Evolutionary conservation across 2,329 filamentous ascomycete genomes (phyloP).

Genomic region (Fusarium pininemorale): DNA sequence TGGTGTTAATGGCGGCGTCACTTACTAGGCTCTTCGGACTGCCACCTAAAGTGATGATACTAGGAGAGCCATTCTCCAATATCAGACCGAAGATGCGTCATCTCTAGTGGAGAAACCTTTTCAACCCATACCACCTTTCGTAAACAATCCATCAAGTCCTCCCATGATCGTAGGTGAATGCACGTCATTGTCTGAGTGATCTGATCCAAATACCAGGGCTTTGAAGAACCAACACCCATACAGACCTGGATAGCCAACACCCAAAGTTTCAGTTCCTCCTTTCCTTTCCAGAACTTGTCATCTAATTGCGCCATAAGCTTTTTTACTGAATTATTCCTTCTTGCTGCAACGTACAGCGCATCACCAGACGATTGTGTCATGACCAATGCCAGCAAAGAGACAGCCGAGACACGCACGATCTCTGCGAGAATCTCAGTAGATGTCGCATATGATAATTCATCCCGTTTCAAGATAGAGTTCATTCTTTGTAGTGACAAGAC

Average conservation of each 20-base stretch:
- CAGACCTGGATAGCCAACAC: slow-evolving; percentile 16
- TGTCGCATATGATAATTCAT: accelerated
- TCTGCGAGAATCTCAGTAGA: not conserved
- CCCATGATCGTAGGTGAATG: slow-evolving; percentile 1
- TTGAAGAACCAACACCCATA: not conserved
- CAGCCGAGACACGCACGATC: slow-evolving; percentile 16
- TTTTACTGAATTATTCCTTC: not conserved
- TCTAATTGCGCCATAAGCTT: not conserved
- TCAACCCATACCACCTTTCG: slow-evolving; percentile 18
- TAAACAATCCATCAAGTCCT: slow-evolving; percentile 8
- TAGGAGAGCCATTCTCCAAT: not conserved
- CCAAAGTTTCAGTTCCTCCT: slow-evolving; percentile 20
- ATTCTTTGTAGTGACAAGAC: slow-evolving; percentile 12
- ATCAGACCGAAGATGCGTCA: slow-evolving; percentile 12
- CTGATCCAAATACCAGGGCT: slow-evolving; percentile 14
- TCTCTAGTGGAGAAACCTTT: slow-evolving; percentile 5
- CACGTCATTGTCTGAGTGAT: not conserved
- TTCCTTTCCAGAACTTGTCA: not conserved
- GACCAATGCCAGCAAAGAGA: slow-evolving; percentile 11
- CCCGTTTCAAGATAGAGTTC: not conserved
- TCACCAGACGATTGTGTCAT: slow-evolving; percentile 27
- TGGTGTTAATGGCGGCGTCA: slow-evolving; percentile 1
- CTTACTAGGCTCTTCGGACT: not conserved
- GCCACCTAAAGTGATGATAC: too few species aligned
- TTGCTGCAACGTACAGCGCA: not conserved